phyloP scores from a whole-genome alignment of 352 stramenopile genomes.

The Phytopythium ostracodes region DNA sequence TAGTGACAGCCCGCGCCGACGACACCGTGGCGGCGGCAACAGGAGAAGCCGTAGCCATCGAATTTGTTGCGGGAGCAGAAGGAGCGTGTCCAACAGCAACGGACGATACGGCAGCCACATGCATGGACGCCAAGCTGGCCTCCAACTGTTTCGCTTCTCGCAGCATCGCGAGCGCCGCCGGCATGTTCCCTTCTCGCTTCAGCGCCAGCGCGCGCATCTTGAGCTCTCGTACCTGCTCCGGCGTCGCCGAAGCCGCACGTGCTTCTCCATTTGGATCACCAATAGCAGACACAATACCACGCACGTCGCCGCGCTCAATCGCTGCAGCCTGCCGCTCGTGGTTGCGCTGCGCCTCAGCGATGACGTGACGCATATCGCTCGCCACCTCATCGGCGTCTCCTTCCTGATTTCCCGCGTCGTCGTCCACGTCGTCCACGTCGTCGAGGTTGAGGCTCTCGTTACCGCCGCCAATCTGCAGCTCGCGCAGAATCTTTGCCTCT shows the following conservation, averaged over 20 bases:
- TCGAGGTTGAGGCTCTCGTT: conserved; percentile 18
- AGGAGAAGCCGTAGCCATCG: neutral
- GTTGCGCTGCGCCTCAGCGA: conserved; percentile 26
- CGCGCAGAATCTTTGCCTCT: conserved; percentile 53
- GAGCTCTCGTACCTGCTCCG: conserved; percentile 29
- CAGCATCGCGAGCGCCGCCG: conserved; percentile 51
- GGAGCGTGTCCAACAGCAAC: neutral
- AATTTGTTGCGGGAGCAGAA: neutral
- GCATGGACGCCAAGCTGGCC: conserved; percentile 11
- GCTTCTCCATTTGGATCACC: neutral
- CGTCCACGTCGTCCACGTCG: conserved; percentile 25
- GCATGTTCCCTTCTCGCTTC: conserved; percentile 49
- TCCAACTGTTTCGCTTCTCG: conserved; percentile 57
- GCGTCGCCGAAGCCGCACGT: neutral
- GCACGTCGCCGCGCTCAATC: conserved; percentile 5
- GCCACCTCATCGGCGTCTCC: conserved; percentile 26
- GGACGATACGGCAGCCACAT: neutral
- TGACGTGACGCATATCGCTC: conserved; percentile 29
- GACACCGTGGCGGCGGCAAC: conserved; percentile 1
- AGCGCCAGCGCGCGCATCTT: conserved; percentile 53
- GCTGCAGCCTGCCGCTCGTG: conserved; percentile 18
- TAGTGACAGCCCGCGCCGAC: neutral
- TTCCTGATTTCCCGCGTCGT: conserved; percentile 19
- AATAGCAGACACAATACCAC: neutral
- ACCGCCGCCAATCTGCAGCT: conserved; percentile 35